These are phyloP conservation scores for Penicillium sp. DNA, from an alignment of 2,329 filamentous ascomycete genomes.

Conservation along the genomic window DNA sequence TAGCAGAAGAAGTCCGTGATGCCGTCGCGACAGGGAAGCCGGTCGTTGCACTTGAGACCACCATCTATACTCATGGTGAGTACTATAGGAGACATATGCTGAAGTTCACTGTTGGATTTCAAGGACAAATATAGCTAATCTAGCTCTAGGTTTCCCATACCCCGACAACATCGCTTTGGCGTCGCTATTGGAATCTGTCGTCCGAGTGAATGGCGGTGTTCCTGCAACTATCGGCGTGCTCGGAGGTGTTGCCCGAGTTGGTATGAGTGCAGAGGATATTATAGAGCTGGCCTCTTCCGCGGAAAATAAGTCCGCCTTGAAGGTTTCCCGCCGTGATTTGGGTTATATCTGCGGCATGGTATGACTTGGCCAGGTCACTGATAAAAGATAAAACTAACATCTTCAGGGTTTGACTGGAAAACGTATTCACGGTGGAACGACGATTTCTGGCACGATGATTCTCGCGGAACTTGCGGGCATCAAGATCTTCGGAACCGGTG, in stretches of 20 bases:
- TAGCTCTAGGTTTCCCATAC: slow-evolving; percentile 57
- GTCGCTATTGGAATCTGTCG: slow-evolving; percentile 71
- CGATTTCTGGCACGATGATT: slow-evolving; percentile 87
- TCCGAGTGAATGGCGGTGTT: slow-evolving; percentile 73
- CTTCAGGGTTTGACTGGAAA: slow-evolving; percentile 59
- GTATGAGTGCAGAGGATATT: slow-evolving; percentile 67
- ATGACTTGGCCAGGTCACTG: slow-evolving; percentile 24
- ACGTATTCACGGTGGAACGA: slow-evolving; percentile 80
- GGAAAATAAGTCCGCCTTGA: slow-evolving; percentile 63
- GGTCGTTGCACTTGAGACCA: slow-evolving; percentile 88
- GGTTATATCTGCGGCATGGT: slow-evolving; percentile 75
- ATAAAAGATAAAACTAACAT: slow-evolving; percentile 1
- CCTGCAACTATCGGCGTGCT: slow-evolving; percentile 89
- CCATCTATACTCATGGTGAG: slow-evolving; percentile 90
- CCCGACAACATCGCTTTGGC: slow-evolving; percentile 70
- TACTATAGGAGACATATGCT: not conserved
- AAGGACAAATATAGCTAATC: slow-evolving; percentile 7
- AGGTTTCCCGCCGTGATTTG: slow-evolving; percentile 82
- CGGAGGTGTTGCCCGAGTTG: slow-evolving; percentile 75
- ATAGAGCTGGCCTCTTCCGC: slow-evolving; percentile 62
- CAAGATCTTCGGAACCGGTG: slow-evolving; percentile 88
- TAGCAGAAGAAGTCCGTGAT: slow-evolving; percentile 77
- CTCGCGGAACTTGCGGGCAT: slow-evolving; percentile 83
- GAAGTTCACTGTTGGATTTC: not conserved
- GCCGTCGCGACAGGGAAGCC: slow-evolving; percentile 70